Percentiles rank a stretch among this genome's conserved stretches.
phyloP scores from a whole-genome alignment of 202 grass and related monocot genomes.

The Digitaria exilis region DNA sequence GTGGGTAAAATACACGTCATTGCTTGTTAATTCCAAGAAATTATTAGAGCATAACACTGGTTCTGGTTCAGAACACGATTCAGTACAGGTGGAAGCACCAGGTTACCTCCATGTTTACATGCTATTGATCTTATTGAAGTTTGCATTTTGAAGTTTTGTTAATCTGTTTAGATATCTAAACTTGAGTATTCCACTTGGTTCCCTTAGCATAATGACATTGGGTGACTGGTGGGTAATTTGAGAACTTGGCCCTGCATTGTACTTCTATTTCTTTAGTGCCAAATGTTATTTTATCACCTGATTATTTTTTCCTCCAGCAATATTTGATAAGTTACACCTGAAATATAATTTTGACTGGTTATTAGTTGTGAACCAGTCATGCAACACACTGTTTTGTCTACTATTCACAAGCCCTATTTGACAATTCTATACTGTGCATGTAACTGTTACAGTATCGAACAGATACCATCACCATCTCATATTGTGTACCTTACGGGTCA shows the following conservation, averaged over 20 bases:
- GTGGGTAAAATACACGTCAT: slow-evolving; percentile 75
- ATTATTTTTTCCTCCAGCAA: not conserved
- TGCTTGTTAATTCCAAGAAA: slow-evolving; percentile 71
- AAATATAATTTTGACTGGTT: slow-evolving; percentile 23
- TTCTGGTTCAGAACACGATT: slow-evolving; percentile 39
- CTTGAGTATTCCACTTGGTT: not conserved
- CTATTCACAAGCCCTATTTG: not conserved
- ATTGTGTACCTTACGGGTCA: not conserved
- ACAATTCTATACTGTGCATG: slow-evolving; percentile 13
- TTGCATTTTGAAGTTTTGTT: slow-evolving; percentile 6
- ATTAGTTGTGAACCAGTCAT: slow-evolving; percentile 8
- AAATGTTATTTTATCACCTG: not conserved
- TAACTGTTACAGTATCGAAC: slow-evolving; percentile 1
- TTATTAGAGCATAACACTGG: not conserved
- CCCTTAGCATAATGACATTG: slow-evolving; percentile 15
- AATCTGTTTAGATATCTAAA: slow-evolving; percentile 11
- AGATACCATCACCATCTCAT: not conserved
- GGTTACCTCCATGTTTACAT: slow-evolving; percentile 27
- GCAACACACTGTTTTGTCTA: too few relatives aligned
- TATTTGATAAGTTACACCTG: not conserved
- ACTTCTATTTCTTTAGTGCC: not conserved
- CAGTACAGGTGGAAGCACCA: slow-evolving; percentile 41
- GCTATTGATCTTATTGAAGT: slow-evolving; percentile 17
- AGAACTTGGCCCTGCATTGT: not conserved
- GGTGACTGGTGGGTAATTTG: not conserved